Evolutionary conservation across 768 basidiomycete species (phyloP).

Genomic region (Tubosaeta sp.): DNA sequence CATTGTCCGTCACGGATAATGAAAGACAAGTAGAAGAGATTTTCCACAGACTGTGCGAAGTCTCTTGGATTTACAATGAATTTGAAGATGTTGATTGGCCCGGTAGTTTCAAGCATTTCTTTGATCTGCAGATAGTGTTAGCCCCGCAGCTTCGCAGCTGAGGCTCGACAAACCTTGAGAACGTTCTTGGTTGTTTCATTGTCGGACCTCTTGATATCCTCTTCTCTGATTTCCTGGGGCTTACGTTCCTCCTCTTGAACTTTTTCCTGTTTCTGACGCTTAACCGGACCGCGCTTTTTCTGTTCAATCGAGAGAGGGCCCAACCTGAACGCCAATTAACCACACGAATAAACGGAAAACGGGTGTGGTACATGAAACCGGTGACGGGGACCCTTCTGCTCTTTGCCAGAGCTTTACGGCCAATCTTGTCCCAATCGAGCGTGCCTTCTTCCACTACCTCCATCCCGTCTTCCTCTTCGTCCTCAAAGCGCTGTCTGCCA

Average conservation of each 20-base stretch:
- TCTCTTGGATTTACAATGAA: constrained; percentile 88
- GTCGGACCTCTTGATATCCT: constrained; percentile 76
- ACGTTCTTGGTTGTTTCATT: constrained; percentile 93
- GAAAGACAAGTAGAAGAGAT: constrained; percentile 93
- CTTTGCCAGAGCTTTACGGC: constrained; percentile 76
- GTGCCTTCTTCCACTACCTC: constrained; percentile 46
- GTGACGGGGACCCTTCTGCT: constrained; percentile 75
- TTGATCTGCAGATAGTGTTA: constrained; percentile 45
- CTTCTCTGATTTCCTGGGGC: constrained; percentile 79
- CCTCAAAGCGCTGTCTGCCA: constrained; percentile 49
- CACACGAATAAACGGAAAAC: neutral
- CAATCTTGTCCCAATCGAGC: constrained; percentile 84
- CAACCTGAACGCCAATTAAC: constrained; percentile 53
- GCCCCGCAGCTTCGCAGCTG: neutral
- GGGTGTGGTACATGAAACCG: constrained; percentile 71
- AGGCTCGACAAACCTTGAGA: constrained; percentile 46
- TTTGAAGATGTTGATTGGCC: constrained; percentile 70
- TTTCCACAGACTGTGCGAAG: constrained; percentile 94
- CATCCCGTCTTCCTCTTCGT: constrained; percentile 47
- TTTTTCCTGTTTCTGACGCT: constrained; percentile 68
- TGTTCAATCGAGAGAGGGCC: constrained; percentile 86
- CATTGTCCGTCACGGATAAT: constrained; percentile 82
- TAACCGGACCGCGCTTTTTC: constrained; percentile 61
- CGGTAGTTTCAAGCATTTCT: constrained; percentile 48
- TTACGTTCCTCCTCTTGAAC: constrained; percentile 61